These are phyloP conservation scores for Pythium periplocum DNA, from an alignment of 352 stramenopile species.

Conservation along the genomic window DNA sequence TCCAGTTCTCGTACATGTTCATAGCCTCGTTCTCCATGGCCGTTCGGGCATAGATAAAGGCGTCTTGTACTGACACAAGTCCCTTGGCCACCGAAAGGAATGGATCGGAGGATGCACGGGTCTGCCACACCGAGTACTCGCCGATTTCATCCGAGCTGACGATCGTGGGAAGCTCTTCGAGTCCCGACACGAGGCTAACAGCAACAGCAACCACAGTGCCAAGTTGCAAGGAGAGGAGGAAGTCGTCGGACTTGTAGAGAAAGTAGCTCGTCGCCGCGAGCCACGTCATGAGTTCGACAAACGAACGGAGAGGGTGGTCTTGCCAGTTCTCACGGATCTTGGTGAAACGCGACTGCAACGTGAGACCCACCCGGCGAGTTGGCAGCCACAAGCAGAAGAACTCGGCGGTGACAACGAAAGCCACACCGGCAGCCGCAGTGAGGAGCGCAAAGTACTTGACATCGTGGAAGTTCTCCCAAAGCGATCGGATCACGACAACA, in stretches of 20 bases:
- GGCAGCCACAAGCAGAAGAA: slow-evolving; percentile 79
- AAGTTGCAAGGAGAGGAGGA: slow-evolving; percentile 41
- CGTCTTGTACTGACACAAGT: slow-evolving; percentile 40
- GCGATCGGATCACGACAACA: slow-evolving; percentile 49
- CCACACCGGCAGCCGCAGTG: slow-evolving; percentile 54
- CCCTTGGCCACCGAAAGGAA: slow-evolving; percentile 35
- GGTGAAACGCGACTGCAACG: slow-evolving; percentile 71
- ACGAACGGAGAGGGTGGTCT: slow-evolving; percentile 40
- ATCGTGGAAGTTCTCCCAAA: slow-evolving; percentile 67
- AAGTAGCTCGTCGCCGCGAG: slow-evolving; percentile 45
- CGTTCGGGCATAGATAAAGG: slow-evolving; percentile 12
- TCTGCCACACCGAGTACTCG: slow-evolving; percentile 55
- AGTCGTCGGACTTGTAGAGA: slow-evolving; percentile 50
- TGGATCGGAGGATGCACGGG: slow-evolving; percentile 34
- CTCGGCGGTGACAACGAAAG: slow-evolving; percentile 69
- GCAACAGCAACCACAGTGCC: slow-evolving; percentile 51
- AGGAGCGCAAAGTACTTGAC: slow-evolving; percentile 70
- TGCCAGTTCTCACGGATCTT: slow-evolving; percentile 53
- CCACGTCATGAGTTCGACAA: slow-evolving; percentile 65
- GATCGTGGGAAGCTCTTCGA: slow-evolving; percentile 54
- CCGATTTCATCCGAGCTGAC: slow-evolving; percentile 34
- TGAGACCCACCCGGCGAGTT: slow-evolving; percentile 61
- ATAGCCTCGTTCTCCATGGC: slow-evolving; percentile 43
- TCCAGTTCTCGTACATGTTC: slow-evolving; percentile 69
- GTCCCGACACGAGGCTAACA: slow-evolving; percentile 42